phyloP scores from a whole-genome alignment of 202 grass and related monocot genomes.

The Elaeis oleifera region DNA sequence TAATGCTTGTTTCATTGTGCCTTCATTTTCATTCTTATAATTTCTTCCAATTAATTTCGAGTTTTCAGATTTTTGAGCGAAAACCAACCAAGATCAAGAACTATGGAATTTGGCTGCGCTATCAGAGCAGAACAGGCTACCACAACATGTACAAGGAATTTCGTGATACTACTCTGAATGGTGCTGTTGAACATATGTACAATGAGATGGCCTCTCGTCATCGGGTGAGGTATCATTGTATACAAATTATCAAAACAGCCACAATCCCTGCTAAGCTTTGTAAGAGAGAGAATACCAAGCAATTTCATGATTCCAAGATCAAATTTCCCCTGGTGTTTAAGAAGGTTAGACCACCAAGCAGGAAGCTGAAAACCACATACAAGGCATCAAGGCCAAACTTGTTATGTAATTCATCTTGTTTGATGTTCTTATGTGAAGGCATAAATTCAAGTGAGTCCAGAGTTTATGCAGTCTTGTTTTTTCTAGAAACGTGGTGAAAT shows the following conservation, averaged over 20 bases:
- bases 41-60: not conserved
- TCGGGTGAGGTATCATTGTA: conserved; percentile 55
- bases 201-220: conserved; percentile 71
- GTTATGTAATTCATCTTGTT: conserved; percentile 37
- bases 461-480: too few species aligned
- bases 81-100: conserved; percentile 71
- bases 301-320: conserved; percentile 62
- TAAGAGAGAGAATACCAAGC: conserved; percentile 82
- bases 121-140: conserved; percentile 72
- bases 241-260: conserved; percentile 73
- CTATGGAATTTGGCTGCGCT: conserved; percentile 71
- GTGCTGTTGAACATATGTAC: conserved; percentile 68
- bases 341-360: conserved; percentile 56
- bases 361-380: conserved; percentile 69
- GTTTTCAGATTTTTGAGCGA: conserved; percentile 54
- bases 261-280: conserved; percentile 59
- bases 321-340: conserved; percentile 66
- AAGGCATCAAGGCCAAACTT: conserved; percentile 69
- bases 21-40: not conserved
- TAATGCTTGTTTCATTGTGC: too few species aligned
- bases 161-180: conserved; percentile 63
- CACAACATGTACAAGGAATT: conserved; percentile 84
- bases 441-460: too few species aligned
- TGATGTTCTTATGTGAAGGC: too few species aligned
- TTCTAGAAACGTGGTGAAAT: too few species aligned